Evolutionary conservation across 2,329 filamentous ascomycete genomes (phyloP), one percentile per base, ranked within the genome.

Genomic region (Venturia aucupariae): DNA sequence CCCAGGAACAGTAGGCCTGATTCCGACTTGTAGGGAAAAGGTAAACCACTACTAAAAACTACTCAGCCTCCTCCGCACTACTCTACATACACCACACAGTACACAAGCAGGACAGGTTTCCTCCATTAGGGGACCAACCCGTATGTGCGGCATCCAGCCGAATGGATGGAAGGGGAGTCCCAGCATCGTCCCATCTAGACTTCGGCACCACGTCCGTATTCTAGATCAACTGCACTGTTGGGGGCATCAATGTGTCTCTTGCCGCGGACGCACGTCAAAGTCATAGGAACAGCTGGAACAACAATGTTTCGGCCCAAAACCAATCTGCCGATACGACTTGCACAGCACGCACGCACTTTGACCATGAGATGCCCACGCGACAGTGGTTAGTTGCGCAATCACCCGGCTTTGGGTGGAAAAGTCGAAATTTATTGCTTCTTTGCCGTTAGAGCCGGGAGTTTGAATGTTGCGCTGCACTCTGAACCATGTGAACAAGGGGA

Each of bases 11-110:
- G 24, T 4, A 19, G 17, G 30, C 48, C 24, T 35, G 48, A 32
- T 48, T 48, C 48, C 30, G 48, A 55, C 11, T 30, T 17, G n/a
- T 55, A 17, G 30, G 30, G 22, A 30, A 32, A 19, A 1, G 30
- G 30, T 35, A 57, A 57, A 57, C n/a, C n/a, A n/a, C n/a, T n/a
- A n/a, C n/a, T n/a, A n/a, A n/a, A n/a, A n/a, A n/a, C n/a, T n/a
- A n/a, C 30, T n/a, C 51, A 57, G 51, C 51, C 51, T 57, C 51
- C 51, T 57, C 51, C 51, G 51, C 51, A 57, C 30, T n/a, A 19
- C n/a, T n/a, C n/a, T n/a, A n/a, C n/a, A n/a, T n/a, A n/a, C n/a
- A n/a, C n/a, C n/a, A n/a, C n/a, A n/a, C n/a, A n/a, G n/a, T n/a
- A n/a, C n/a, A n/a, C n/a, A n/a, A n/a, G n/a, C n/a, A n/a, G n/a